These are phyloP conservation scores for Talaromyces sp. DNA, from an alignment of 2,329 filamentous ascomycete species.

Conservation along the genomic window DNA sequence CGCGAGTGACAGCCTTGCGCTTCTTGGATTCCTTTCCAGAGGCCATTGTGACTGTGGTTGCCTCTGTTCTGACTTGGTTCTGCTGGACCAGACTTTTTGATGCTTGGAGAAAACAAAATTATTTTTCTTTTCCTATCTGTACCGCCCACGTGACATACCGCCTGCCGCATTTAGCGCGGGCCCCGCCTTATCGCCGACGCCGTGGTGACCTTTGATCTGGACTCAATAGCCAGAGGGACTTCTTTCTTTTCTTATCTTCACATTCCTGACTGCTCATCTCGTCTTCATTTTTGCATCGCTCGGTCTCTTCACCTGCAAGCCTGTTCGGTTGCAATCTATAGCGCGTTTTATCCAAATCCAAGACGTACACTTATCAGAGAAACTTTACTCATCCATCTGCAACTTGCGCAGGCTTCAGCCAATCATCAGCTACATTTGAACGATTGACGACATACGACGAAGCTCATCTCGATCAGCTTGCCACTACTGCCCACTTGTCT, in stretches of 20 bases:
- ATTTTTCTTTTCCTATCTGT: slow-evolving; percentile 14
- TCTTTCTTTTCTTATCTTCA: slow-evolving; percentile 4
- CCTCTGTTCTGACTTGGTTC: not conserved
- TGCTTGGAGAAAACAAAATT: slow-evolving; percentile 15
- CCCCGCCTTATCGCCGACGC: slow-evolving; percentile 17
- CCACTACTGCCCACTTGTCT: not conserved
- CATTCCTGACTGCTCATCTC: not conserved
- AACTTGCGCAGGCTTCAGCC: not conserved
- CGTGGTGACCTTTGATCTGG: slow-evolving; percentile 4
- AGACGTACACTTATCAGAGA: not conserved
- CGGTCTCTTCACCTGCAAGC: not conserved
- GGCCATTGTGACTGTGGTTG: slow-evolving; percentile 31
- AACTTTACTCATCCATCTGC: not conserved
- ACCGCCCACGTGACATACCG: slow-evolving; percentile 21
- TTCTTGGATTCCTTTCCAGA: slow-evolving; percentile 53
- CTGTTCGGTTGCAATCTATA: not conserved
- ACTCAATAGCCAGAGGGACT: not conserved
- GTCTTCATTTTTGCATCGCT: not conserved
- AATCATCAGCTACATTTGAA: slow-evolving; percentile 10
- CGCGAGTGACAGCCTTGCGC: slow-evolving; percentile 62
- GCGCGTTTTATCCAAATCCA: not conserved
- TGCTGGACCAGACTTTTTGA: not conserved
- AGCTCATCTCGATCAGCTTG: not conserved
- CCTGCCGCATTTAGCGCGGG: slow-evolving; percentile 4
- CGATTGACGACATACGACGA: slow-evolving; percentile 8